phyloP scores from a whole-genome alignment of 352 stramenopile genomes.

The Phytopythium cucurbitacearum region DNA sequence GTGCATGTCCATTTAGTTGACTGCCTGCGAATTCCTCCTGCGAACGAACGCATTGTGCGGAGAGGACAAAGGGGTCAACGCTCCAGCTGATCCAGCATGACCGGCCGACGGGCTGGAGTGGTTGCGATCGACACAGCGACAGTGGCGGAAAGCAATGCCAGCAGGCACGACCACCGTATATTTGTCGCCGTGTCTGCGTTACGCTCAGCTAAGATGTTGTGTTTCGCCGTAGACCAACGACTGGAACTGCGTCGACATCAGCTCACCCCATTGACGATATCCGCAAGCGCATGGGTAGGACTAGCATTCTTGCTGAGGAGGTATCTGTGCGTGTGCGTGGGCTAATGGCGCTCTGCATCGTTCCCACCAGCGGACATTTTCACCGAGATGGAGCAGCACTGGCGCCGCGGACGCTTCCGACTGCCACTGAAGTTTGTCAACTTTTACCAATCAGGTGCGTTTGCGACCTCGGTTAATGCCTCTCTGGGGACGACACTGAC shows the following conservation, averaged over 20 bases:
- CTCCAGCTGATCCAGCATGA: not conserved
- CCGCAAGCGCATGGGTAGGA: slow-evolving; percentile 40
- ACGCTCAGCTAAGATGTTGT: too few species aligned
- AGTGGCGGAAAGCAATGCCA: not conserved
- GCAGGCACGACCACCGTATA: not conserved
- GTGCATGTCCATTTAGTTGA: not conserved
- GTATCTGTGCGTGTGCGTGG: not conserved
- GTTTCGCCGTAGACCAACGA: not conserved
- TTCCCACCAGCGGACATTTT: slow-evolving; percentile 52
- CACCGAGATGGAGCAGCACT: slow-evolving; percentile 54
- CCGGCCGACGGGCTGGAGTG: not conserved
- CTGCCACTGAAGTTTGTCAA: slow-evolving; percentile 65
- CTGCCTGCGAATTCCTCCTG: too few species aligned
- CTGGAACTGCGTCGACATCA: slow-evolving; percentile 2
- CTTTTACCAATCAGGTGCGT: slow-evolving; percentile 52
- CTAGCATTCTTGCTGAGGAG: not conserved
- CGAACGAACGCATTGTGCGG: too few species aligned
- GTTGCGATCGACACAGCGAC: not conserved
- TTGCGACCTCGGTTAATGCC: not conserved
- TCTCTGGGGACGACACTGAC: not conserved
- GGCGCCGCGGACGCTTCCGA: slow-evolving; percentile 37
- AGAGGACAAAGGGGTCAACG: too few species aligned
- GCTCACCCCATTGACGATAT: slow-evolving; percentile 28
- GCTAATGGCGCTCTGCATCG: not conserved
- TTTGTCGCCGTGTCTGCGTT: not conserved